Evolutionary conservation across 176 grass and related monocot species (phyloP).

Genomic region (Musa beccarii): DNA sequence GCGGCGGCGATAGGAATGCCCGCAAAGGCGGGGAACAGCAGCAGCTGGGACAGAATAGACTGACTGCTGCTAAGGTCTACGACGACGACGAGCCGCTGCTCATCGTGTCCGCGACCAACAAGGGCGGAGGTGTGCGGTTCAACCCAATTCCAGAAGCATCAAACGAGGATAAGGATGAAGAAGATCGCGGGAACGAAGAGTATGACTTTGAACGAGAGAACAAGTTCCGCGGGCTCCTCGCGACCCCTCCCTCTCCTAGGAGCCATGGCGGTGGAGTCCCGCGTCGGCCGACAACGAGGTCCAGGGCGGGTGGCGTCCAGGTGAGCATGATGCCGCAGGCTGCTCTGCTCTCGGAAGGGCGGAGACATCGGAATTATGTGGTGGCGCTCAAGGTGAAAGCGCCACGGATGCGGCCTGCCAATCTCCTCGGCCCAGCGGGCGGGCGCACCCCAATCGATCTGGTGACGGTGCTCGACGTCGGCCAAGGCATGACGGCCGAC

Average conservation of each 20-base stretch:
- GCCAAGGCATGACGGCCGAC: constrained; percentile 76
- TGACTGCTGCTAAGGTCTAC: constrained; percentile 39
- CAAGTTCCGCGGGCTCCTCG: no score
- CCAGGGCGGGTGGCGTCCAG: constrained; percentile 15
- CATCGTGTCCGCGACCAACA: constrained; percentile 18
- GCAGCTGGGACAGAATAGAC: background rate
- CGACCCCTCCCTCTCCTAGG: no score
- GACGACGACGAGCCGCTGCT: constrained; percentile 80
- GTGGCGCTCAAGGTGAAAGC: constrained; percentile 77
- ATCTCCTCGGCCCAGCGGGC: constrained; percentile 20
- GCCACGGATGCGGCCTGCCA: constrained; percentile 28
- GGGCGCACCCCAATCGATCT: constrained; percentile 51
- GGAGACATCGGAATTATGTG: constrained; percentile 65
- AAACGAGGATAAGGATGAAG: constrained; percentile 37
- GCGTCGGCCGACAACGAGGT: background rate
- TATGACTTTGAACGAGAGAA: constrained; percentile 25
- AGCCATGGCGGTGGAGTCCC: constrained; percentile 15
- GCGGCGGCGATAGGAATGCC: background rate
- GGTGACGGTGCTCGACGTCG: constrained; percentile 79
- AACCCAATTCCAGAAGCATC: constrained; percentile 84
- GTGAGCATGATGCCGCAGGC: constrained; percentile 47
- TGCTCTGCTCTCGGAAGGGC: constrained; percentile 49
- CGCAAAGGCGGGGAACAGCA: background rate
- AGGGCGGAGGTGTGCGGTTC: constrained; percentile 30
- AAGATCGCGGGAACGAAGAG: constrained; percentile 9